Evolutionary conservation across 2,329 filamentous ascomycete genomes (phyloP), one percentile per base, ranked within the genome.

Genomic region (Colletotrichum cereale): DNA sequence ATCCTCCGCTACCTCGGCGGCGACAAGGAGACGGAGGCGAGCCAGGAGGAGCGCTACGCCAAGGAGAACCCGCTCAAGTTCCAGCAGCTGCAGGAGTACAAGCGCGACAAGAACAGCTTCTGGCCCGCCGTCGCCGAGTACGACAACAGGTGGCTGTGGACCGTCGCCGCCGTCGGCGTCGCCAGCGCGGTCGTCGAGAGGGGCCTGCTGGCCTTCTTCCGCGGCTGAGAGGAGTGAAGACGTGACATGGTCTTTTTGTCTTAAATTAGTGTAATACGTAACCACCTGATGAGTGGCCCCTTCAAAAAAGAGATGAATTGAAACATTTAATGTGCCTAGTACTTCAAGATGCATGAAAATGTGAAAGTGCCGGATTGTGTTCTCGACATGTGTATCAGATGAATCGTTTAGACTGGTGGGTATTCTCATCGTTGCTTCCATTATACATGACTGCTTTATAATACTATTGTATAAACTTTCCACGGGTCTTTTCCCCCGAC

Each of bases 1-100:
- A 89, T 87, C 82, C 83, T 91, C 18, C 86, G 88, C 66, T 86
- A 82, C 74, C 81, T 89, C 14, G 86, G 88, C 11, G 88, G 88
- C 10, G 88, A 90, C 75, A 85, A 84, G 71, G 78, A 87, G 76
- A 89, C 85, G 42, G 88, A 90, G 74, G 80, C 80, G 29, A 82
- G 80, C 66, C 87, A 90, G 76, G 82, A 83, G 64, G 81, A 84
- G 62, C 84, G 88, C 5, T 90, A 90, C 75, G 82, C 82, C 26
- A 82, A 82, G 48, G 83, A 84, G 18, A 84, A 86, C 68, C 82
- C 84, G 6, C 77, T 82, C 57, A 90, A 90, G 78, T 84, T 86
- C 62, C 79, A 82, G 53, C 84, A 90, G 73, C 80, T 90, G 26
- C 80, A 85, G 75, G 77, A 84, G 65, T 90, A 87, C 81, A 82